Evolutionary conservation across 495 filamentous ascomycete species (phyloP).

Genomic region (Aspergillus ellipticus): DNA sequence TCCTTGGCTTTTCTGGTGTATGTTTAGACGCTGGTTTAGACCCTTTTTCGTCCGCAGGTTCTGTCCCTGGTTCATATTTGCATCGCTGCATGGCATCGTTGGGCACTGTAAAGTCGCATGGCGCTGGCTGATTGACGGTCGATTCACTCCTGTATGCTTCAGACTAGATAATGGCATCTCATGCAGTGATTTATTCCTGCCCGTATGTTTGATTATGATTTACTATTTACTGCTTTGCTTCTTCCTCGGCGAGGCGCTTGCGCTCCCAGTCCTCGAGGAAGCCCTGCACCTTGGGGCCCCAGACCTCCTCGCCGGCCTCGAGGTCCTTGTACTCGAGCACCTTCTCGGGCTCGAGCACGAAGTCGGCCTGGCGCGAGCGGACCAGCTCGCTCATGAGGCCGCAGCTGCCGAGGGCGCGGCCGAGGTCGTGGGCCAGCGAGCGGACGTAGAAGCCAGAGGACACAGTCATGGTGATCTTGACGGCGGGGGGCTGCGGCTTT

Average conservation of each 20-base stretch:
- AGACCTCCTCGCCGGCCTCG: conserved; percentile 71
- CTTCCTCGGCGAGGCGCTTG: conserved; percentile 27
- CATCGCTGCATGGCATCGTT: too few species aligned
- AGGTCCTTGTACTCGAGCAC: conserved; percentile 82
- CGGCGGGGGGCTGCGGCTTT: conserved; percentile 57
- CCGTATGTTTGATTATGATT: too few species aligned
- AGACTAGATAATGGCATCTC: too few species aligned
- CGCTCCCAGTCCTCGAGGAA: conserved; percentile 61
- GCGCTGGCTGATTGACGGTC: too few species aligned
- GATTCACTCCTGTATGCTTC: too few species aligned
- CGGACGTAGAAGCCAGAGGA: conserved; percentile 97
- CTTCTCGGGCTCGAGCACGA: conserved; percentile 58
- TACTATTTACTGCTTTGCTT: background rate
- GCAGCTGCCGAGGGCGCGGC: conserved; percentile 72
- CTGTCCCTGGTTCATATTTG: too few species aligned
- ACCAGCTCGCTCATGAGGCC: conserved; percentile 84
- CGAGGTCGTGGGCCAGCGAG: conserved; percentile 87
- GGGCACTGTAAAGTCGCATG: too few species aligned
- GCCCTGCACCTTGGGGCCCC: conserved; percentile 69
- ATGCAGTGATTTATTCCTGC: too few species aligned
- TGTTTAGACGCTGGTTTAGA: too few species aligned
- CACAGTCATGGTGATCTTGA: conserved; percentile 83
- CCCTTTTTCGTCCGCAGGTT: background rate
- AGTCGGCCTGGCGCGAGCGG: conserved; percentile 77
- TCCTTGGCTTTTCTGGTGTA: too few species aligned